phyloP scores from a whole-genome alignment of 345 rosid species.

The Syzygium jambos region DNA sequence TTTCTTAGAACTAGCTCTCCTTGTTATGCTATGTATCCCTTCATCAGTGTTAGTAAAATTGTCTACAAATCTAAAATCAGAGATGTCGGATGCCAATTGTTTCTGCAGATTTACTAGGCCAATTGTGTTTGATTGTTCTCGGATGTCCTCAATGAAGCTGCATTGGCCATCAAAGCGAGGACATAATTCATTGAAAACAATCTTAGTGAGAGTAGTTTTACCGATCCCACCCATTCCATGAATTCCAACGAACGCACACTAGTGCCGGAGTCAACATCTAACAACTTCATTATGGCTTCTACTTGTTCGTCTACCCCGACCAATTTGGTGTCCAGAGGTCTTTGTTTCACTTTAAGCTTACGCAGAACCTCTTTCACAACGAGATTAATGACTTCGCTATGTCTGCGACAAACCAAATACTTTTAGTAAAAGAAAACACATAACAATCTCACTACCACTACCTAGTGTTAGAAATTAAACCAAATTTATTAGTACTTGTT shows the following conservation, averaged over 20 bases:
- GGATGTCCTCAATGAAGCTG: not conserved
- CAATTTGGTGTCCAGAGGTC: not conserved
- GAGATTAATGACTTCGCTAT: not conserved
- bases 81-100: not conserved
- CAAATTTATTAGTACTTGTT: no score
- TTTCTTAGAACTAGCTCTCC: not conserved
- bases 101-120: not conserved
- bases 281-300: not conserved
- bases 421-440: not conserved
- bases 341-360: not conserved
- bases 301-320: not conserved
- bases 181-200: not conserved
- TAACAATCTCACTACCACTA: not conserved
- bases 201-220: not conserved
- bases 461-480: no score
- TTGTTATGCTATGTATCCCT: not conserved
- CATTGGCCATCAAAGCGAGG: fast-evolving
- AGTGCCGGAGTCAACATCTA: not conserved
- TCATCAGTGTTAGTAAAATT: not conserved
- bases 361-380: not conserved
- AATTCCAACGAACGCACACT: not conserved
- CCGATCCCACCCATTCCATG: not conserved
- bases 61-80: not conserved
- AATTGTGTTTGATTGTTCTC: not conserved
- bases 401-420: not conserved